A percentile compares a stretch with the other conserved stretches of the same genome.
Conservation (phyloP, 1,284 basidiomycete species). For the Melampsora americana region DNA sequence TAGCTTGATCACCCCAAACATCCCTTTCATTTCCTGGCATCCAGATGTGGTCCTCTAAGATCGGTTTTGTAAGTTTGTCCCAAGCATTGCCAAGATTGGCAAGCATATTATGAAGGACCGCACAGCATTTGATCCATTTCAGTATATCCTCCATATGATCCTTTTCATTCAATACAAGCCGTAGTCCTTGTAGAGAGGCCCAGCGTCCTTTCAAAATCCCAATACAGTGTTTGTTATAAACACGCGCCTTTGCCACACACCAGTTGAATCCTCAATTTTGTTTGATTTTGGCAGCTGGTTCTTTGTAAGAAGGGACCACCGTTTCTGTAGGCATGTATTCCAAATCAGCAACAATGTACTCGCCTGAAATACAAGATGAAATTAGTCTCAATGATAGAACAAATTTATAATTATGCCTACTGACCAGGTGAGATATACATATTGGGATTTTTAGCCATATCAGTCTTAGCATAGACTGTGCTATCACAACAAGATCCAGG, state of each 20-base stretch:
- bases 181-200: conserved; percentile 3
- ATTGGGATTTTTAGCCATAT: background rate
- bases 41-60: too few relatives aligned
- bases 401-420: background rate
- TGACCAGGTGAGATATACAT: background rate
- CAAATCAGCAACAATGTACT: conserved; percentile 20
- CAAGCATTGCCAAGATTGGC: conserved; percentile 4
- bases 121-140: conserved; percentile 18
- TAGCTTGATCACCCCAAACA: too few relatives aligned
- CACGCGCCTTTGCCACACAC: background rate
- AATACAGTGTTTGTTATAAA: conserved; percentile 15
- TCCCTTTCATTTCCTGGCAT: too few relatives aligned
- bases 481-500: conserved; percentile 18
- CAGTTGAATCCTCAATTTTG: conserved; percentile 16
- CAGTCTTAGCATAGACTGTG: background rate
- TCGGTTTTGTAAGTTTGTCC: background rate
- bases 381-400: too few relatives aligned
- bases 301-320: conserved; percentile 13
- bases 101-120: conserved; percentile 22
- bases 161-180: background rate
- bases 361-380: background rate
- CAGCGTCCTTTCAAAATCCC: conserved; percentile 24
- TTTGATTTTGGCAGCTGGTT: conserved; percentile 5
- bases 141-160: background rate
- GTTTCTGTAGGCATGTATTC: conserved; percentile 2